Conservation (phyloP, 768 basidiomycete species). For the Podaxis sp. region DNA sequence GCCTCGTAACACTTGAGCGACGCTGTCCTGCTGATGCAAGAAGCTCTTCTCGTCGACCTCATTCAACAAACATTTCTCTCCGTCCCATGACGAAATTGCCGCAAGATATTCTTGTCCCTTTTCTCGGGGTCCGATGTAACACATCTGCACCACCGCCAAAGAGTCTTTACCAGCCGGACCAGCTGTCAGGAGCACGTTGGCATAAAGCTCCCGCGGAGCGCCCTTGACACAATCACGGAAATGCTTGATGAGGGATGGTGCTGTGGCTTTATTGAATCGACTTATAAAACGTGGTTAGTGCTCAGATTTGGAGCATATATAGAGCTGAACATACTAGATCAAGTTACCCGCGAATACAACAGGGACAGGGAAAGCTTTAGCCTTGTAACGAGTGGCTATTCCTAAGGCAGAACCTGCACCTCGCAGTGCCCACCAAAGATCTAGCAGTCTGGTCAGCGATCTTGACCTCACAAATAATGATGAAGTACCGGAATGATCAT, state of each 20-base stretch:
- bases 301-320: conserved; percentile 2
- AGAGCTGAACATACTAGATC: conserved; percentile 63
- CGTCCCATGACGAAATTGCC: conserved; percentile 84
- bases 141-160: conserved; percentile 88
- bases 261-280: conserved; percentile 83
- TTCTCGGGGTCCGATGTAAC: conserved; percentile 75
- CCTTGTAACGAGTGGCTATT: conserved; percentile 85
- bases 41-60: conserved; percentile 91
- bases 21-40: conserved; percentile 85
- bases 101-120: conserved; percentile 75
- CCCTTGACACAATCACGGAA: conserved; percentile 92
- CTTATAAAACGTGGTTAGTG: conserved; percentile 32
- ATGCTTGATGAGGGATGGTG: conserved; percentile 84
- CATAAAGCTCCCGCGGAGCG: conserved; percentile 83
- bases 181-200: conserved; percentile 86
- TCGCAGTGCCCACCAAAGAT: conserved; percentile 85
- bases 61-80: conserved; percentile 80
- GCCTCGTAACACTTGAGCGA: conserved; percentile 84
- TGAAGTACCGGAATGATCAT: conserved; percentile 58
- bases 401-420: conserved; percentile 83
- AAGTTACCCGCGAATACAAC: conserved; percentile 91
- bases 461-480: neutral
- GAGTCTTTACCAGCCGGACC: conserved; percentile 83
- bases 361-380: conserved; percentile 83
- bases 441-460: conserved; percentile 28